These are phyloP conservation scores for Cutaneotrichosporon sp. DNA, from an alignment of 1,284 basidiomycete species.

Conservation along the genomic window DNA sequence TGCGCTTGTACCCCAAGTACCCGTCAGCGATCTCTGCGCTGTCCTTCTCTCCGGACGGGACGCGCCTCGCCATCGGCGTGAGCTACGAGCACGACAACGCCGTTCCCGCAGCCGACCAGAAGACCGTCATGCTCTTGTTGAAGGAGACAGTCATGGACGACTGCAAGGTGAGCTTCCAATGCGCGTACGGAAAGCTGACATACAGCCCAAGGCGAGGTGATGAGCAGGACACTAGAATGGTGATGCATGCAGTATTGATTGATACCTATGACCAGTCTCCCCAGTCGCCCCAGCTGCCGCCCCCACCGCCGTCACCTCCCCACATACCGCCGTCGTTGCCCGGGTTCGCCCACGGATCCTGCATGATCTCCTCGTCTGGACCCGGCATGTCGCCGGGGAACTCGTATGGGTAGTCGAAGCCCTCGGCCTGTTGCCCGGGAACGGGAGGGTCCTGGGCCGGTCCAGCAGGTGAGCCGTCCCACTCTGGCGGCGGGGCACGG, in stretches of 20 bases:
- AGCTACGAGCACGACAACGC: constrained; percentile 86
- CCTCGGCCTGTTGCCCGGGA: constrained; percentile 18
- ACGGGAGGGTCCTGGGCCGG: constrained; percentile 1
- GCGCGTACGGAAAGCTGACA: not conserved
- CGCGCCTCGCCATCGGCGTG: constrained; percentile 70
- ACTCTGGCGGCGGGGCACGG: constrained; percentile 13
- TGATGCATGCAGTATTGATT: constrained; percentile 10
- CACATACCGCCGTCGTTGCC: constrained; percentile 17
- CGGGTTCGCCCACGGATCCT: constrained; percentile 21
- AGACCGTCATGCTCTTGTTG: constrained; percentile 38
- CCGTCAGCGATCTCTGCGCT: constrained; percentile 64
- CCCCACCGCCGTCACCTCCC: constrained; percentile 12
- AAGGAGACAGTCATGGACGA: constrained; percentile 51
- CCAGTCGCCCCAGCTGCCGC: constrained; percentile 20
- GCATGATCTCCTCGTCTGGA: constrained; percentile 15
- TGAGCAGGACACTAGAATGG: not conserved
- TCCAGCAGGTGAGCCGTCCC: not conserved
- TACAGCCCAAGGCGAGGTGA: constrained; percentile 11
- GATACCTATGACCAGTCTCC: constrained; percentile 29
- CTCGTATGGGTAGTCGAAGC: constrained; percentile 13
- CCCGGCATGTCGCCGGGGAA: not conserved
- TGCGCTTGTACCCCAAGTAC: constrained; percentile 82
- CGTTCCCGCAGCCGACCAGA: constrained; percentile 42
- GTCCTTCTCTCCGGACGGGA: constrained; percentile 77
- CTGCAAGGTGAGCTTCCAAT: constrained; percentile 33